phyloP scores from a whole-genome alignment of 2,329 filamentous ascomycete species.

The Xylogone sp. region DNA sequence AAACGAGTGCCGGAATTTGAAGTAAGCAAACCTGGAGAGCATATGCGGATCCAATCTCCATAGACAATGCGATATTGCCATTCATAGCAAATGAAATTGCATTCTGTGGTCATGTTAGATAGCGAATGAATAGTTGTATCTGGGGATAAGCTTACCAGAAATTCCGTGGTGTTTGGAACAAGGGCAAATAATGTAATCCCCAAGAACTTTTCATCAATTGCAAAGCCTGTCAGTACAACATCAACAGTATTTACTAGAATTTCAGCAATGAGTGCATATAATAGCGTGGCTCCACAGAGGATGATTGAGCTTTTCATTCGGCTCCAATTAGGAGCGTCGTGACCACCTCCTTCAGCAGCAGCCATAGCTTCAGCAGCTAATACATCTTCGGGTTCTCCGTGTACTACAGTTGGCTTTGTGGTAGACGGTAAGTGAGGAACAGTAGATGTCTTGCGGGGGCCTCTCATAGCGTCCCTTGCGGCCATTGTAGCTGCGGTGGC shows the following conservation, averaged over 20 bases:
- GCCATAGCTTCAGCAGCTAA: slow-evolving; percentile 25
- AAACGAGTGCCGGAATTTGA: slow-evolving; percentile 87
- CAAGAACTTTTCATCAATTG: slow-evolving; percentile 95
- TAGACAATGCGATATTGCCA: slow-evolving; percentile 95
- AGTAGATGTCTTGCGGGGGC: slow-evolving; percentile 45
- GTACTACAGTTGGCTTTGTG: slow-evolving; percentile 28
- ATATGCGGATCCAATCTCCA: slow-evolving; percentile 98
- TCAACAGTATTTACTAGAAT: slow-evolving; percentile 97
- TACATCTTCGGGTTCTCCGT: slow-evolving; percentile 27
- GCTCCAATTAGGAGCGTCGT: slow-evolving; percentile 99
- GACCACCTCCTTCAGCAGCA: slow-evolving; percentile 57
- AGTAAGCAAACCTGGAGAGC: slow-evolving; percentile 93
- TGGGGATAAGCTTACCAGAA: slow-evolving; percentile 60
- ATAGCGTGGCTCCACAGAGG: slow-evolving; percentile 78
- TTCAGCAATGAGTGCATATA: slow-evolving; percentile 96
- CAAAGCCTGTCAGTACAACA: slow-evolving; percentile 84
- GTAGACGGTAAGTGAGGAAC: slow-evolving; percentile 27
- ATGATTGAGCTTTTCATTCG: slow-evolving; percentile 87
- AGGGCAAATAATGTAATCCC: slow-evolving; percentile 95
- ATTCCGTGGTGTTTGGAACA: slow-evolving; percentile 97
- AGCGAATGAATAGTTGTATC: slow-evolving; percentile 3
- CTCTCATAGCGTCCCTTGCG: slow-evolving; percentile 66
- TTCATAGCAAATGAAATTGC: slow-evolving; percentile 99
- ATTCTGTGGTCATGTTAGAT: slow-evolving; percentile 53
- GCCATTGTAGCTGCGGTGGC: slow-evolving; percentile 87